Evolutionary conservation across 2,329 filamentous ascomycete species (phyloP).

Genomic region (Myriosclerotinia duriaeana): DNA sequence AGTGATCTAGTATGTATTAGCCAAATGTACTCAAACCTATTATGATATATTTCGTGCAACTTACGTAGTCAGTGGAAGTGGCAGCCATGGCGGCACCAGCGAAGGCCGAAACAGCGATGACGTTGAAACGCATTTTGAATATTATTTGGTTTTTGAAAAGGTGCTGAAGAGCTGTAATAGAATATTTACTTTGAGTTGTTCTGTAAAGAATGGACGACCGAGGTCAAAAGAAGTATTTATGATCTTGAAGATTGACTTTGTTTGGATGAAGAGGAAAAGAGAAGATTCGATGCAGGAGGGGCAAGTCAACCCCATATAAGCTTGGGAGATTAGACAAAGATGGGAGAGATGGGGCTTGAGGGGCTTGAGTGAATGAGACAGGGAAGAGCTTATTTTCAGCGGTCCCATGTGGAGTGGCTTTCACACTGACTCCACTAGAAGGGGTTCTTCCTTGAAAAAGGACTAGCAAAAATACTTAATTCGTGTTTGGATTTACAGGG

Average conservation of each 20-base stretch:
- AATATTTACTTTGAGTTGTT: constrained; percentile 24
- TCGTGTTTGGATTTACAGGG: constrained; percentile 17
- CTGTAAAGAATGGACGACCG: constrained; percentile 41
- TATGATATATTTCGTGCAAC: background rate
- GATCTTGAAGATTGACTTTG: constrained; percentile 28
- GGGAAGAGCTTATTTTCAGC: constrained; percentile 19
- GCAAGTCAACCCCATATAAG: constrained; percentile 28
- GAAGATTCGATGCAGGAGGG: constrained; percentile 23
- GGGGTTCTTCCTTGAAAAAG: background rate
- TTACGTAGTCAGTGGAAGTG: constrained; percentile 22
- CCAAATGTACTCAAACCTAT: background rate
- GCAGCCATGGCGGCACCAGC: constrained; percentile 25
- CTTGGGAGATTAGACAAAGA: constrained; percentile 30
- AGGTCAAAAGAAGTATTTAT: constrained; percentile 35
- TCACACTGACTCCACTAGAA: constrained; percentile 6
- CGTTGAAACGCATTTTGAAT: constrained; percentile 31
- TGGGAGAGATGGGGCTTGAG: constrained; percentile 8
- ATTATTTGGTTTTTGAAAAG: constrained; percentile 23
- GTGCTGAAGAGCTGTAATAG: constrained; percentile 33
- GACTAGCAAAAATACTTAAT: background rate
- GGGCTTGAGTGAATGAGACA: background rate
- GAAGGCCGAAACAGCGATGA: constrained; percentile 26
- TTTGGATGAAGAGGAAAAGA: constrained; percentile 33
- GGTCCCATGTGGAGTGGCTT: constrained; percentile 20
- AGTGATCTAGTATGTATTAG: constrained; percentile 16